Base-by-base conservation (phyloP, 306 rosid genomes). In the Vigna unguiculata region DNA sequence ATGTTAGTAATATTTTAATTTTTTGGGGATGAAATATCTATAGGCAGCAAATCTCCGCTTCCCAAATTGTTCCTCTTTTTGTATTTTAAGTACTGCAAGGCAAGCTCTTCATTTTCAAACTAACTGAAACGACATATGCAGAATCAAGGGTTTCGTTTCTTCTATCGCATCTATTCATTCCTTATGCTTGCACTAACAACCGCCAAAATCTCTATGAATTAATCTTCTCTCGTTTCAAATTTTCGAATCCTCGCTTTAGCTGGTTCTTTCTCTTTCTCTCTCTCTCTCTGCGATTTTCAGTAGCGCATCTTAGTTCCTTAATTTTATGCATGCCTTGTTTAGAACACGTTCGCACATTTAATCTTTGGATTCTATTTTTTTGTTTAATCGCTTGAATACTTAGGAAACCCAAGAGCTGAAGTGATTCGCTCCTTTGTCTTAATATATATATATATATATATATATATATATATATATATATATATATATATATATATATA, bases 71-170 rank as follows among this genome's bases (percentile, higher is more conserved):
- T 24, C 34, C 24, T 7, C 4, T 57, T 57, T 5, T 38, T 55
- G 32, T 54, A 41, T 45, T 34, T 36, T 25, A 25, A 19, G 74
- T 63, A 49, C 67, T 17, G 20, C 16, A 22, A 49, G 13, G 12
- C 12, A 49, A 17, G 22, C 63, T 38, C 3, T 11, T 12, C 38
- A 15, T 3, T 28, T 28, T 49, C 32, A 17, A 72, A 38, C 57
- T 16, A 70, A 79, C 17, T 13, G 34, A 79, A 74, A 70, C 84
- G 61, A 83, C 80, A 53, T 14, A 51, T 24, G 69, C 74, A 52
- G 81, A 49, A 77, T 74, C 82, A 46, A 83, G 87, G 87, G 84
- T 83, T 83, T 83, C 82, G 15, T 40, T 17, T 38, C 30, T 58
- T 55, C 64, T 9, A 43, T 6, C 19, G 71, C 76, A 48, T 6